Conservation (phyloP, 2,329 filamentous ascomycete species). For the Neonectria neomacrospora region DNA sequence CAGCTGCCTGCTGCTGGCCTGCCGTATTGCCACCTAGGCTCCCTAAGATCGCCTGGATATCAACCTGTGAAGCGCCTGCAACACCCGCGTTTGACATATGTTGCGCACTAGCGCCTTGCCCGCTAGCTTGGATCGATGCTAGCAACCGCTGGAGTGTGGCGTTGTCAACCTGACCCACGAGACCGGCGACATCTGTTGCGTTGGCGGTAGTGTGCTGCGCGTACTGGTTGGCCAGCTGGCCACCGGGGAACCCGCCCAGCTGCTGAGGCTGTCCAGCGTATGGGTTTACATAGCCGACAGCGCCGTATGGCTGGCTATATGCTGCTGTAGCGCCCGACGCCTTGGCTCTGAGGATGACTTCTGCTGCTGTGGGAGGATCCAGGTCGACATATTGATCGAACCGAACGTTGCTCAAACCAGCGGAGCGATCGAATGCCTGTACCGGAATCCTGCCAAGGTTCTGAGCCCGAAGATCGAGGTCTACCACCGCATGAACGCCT, state of each 20-base stretch:
- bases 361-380: constrained; percentile 80
- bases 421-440: constrained; percentile 85
- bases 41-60: constrained; percentile 60
- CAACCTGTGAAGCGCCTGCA: constrained; percentile 49
- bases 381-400: constrained; percentile 91
- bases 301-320: constrained; percentile 48
- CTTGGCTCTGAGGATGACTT: constrained; percentile 81
- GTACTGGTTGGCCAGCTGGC: constrained; percentile 48
- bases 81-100: constrained; percentile 36
- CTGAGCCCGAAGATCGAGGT: constrained; percentile 77
- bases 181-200: constrained; percentile 67
- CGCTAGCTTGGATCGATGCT: constrained; percentile 61
- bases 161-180: constrained; percentile 76
- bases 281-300: constrained; percentile 44
- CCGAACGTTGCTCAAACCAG: constrained; percentile 77
- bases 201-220: constrained; percentile 46
- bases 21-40: constrained; percentile 49
- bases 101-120: constrained; percentile 35
- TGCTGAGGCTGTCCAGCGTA: constrained; percentile 48
- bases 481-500: constrained; percentile 86
- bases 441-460: constrained; percentile 78
- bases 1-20: constrained; percentile 37
- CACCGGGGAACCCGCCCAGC: constrained; percentile 42
- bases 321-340: constrained; percentile 46
- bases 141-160: constrained; percentile 77